Evolutionary conservation across 495 filamentous ascomycete genomes (phyloP), one percentile per base, ranked within the genome.

Genomic region (Penicillium coffeae): DNA sequence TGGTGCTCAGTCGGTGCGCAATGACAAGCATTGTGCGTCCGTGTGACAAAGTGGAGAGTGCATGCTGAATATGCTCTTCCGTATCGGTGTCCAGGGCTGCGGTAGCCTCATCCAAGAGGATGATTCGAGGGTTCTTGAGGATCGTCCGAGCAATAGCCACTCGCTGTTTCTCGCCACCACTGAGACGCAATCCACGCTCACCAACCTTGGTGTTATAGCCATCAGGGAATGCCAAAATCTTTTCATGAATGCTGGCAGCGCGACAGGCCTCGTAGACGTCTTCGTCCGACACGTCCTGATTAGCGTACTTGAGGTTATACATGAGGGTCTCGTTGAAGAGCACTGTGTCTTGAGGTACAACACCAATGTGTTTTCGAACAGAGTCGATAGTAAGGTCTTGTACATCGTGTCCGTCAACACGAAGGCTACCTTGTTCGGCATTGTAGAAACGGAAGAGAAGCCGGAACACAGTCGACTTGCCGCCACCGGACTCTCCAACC

Each of bases 61-160:
- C 89, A 19, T 81, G 75, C 63, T 98, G 93, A 40, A 98, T 97
- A 60, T 96, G 85, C 64, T 96, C 89, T 64, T 98, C 93, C 2
- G 93, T 98, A 55, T 94, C 89, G 1, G 89, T 92, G 54, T 98
- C 93, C 14, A 98, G 76, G 2, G 93, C 93, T 25, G 93, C 94
- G 0, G 93, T 98, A 6, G 93, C 93, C 68, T 98, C 93, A 61
- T 98, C 93, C 13, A 98, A 72, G 61, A 98, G 86, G 64, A 98
- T 96, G 53, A 98, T 91, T 32, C 87, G 87, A 14, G 93, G 93
- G 56, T 95, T 86, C 68, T 98, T 98, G 43, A 98, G 74, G 47
- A 98, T 95, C 10, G 93, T 96, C 35, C 93, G 85, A 38, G 93
- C 94, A 61, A 98, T 98, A 8, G 93, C 93, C 34, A 97, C 89